Percentiles rank a stretch among this genome's conserved stretches.
Evolutionary conservation across 345 rosid genomes (phyloP).

Genomic region (Adansonia digitata): DNA sequence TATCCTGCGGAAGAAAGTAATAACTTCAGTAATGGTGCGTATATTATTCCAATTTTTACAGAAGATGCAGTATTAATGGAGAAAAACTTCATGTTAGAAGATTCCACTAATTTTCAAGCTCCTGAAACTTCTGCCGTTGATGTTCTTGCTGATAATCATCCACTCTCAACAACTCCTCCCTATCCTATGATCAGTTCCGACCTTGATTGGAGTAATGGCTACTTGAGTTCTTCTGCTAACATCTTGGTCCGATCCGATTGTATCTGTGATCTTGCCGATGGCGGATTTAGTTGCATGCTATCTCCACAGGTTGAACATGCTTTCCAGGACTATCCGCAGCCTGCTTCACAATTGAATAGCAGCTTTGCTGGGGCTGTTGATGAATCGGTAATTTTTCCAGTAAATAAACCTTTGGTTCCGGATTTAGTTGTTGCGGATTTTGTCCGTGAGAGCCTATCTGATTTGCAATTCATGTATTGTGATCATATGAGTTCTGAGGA

Average conservation of each 20-base stretch:
- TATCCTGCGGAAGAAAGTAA: neutral
- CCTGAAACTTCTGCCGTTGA: conserved; percentile 62
- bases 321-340: neutral
- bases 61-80: conserved; percentile 61
- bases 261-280: neutral
- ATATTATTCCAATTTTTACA: conserved; percentile 61
- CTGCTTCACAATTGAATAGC: neutral
- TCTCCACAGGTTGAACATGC: neutral
- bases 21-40: conserved; percentile 9
- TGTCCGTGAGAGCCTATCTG: neutral
- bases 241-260: conserved; percentile 5
- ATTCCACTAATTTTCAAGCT: conserved; percentile 64
- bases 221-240: neutral
- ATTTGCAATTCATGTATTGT: neutral
- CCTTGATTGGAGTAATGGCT: conserved; percentile 7
- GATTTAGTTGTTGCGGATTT: neutral
- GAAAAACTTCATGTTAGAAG: conserved; percentile 60
- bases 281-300: neutral
- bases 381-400: neutral
- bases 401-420: neutral
- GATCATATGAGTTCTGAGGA: neutral
- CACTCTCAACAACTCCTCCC: conserved; percentile 11
- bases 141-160: conserved; percentile 38
- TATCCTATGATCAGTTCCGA: neutral
- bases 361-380: neutral